Base-by-base conservation (phyloP, 805 yeast genomes). In the fission yeast (Schizosaccharomyces pombe) region DNA sequence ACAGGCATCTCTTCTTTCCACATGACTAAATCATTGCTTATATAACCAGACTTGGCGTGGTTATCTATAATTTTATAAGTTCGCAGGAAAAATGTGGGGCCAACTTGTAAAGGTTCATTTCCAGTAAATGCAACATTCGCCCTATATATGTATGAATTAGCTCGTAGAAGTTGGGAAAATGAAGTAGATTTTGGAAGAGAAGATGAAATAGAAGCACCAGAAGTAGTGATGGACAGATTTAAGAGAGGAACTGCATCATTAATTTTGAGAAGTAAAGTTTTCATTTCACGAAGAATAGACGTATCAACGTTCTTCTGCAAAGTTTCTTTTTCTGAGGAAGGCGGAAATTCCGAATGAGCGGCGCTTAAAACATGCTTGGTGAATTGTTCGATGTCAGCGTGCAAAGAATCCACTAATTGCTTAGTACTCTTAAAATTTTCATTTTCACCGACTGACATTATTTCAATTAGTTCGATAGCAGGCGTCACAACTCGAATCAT, bases 1-100 rank as follows among this genome's bases (percentile, higher is more conserved):
- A 76, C 71, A 16, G 85, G 79, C 64, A 70, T 75, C 52, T 78
- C 79, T 59, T 83, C 93, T 58, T 79, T 80, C 93, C 93, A 83
- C 19, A 43, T 22, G 30, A 43, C 26, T 24, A 30, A 22, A 22
- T 43, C 49, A 9, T 43, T 19, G 14, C 14, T 22, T 26, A 43
- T 14, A 14, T 16, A 43, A n/a, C 26, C 26, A 30, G 30, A 22
- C 14, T 43, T 19, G 14, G 49, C 49, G 26, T 22, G 49, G 11
- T 29, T 26, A 8, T 43, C 58, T 60, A 81, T 82, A 2, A 83
- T 72, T 4, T 83, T 70, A 59, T 75, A 83, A 58, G 75, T 64
- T 2, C 75, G 78, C 51, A 80, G 63, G 55, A 69, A 71, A 63
- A 82, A 82, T 0, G 59, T 58, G 0, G 85, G 85, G 0, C 87